Conservation (phyloP, 768 basidiomycete species). For the Psilocybe azurescens region DNA sequence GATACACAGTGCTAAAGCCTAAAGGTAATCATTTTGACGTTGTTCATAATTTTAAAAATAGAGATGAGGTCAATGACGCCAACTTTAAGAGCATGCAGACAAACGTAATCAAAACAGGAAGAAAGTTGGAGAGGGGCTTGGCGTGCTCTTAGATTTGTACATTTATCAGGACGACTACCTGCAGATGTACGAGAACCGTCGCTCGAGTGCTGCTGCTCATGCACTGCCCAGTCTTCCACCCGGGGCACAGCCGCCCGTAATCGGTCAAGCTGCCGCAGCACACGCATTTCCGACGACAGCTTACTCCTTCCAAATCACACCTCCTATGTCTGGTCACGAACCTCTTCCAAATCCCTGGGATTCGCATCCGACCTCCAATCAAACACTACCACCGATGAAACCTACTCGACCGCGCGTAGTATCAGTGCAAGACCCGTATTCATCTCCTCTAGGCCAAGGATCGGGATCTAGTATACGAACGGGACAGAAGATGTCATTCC, state of each 20-base stretch:
- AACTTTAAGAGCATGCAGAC: not conserved
- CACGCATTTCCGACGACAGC: not conserved
- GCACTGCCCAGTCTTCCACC: conserved; percentile 20
- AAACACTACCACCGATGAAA: conserved; percentile 16
- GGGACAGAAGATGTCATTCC: conserved; percentile 26
- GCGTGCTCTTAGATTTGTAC: not conserved
- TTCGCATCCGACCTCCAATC: not conserved
- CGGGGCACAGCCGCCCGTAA: conserved; percentile 27
- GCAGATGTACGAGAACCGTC: conserved; percentile 19
- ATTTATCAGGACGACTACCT: not conserved
- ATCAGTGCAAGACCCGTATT: conserved; percentile 34
- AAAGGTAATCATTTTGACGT: not conserved
- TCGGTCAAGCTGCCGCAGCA: conserved; percentile 3
- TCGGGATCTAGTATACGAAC: conserved; percentile 20
- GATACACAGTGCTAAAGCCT: not conserved
- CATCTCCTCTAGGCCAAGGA: conserved; percentile 12
- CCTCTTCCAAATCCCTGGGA: conserved; percentile 11
- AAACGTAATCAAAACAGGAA: not conserved
- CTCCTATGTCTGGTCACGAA: conserved; percentile 4
- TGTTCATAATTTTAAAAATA: not conserved
- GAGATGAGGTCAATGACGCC: not conserved
- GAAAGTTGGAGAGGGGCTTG: not conserved
- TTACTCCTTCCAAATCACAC: conserved; percentile 11
- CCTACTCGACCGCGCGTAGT: conserved; percentile 33
- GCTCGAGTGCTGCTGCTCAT: conserved; percentile 2